Conservation (phyloP, 2,329 filamentous ascomycete genomes). For the Thielaviopsis punctulata region DNA sequence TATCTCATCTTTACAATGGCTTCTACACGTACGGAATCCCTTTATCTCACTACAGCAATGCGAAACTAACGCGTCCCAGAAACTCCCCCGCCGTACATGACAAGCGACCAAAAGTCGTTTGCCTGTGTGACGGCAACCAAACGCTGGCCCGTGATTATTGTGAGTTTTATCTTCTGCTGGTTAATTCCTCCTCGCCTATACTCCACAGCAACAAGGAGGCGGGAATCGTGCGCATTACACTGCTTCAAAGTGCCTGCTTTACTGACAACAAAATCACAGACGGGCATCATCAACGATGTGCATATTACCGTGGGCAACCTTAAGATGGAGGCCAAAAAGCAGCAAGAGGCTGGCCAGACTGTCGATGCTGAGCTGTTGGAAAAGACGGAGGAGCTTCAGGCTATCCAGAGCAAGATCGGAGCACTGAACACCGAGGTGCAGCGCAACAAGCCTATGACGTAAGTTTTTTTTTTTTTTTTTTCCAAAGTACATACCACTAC, state of each 20-base stretch:
- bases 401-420: conserved; percentile 70
- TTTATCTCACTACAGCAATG: not conserved
- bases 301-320: conserved; percentile 51
- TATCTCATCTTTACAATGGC: not conserved
- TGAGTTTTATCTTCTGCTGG: conserved; percentile 24
- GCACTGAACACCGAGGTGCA: conserved; percentile 88
- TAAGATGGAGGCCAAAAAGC: conserved; percentile 42
- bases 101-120: conserved; percentile 71
- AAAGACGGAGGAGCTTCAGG: conserved; percentile 4
- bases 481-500: not conserved
- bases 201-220: too few species aligned
- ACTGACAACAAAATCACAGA: conserved; percentile 44
- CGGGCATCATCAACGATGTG: conserved; percentile 85
- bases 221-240: too few species aligned
- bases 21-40: not conserved
- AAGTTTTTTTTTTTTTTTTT: too few species aligned
- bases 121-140: conserved; percentile 70
- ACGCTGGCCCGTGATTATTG: conserved; percentile 86
- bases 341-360: not conserved
- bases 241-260: not conserved
- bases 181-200: not conserved
- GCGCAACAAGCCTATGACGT: conserved; percentile 69
- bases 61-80: not conserved
- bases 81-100: conserved; percentile 52
- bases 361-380: not conserved